A percentile compares a stretch with the other conserved stretches of the same genome.
Evolutionary conservation across 2,329 filamentous ascomycete species (phyloP).

Genomic region (Trichoderma guizhouense): DNA sequence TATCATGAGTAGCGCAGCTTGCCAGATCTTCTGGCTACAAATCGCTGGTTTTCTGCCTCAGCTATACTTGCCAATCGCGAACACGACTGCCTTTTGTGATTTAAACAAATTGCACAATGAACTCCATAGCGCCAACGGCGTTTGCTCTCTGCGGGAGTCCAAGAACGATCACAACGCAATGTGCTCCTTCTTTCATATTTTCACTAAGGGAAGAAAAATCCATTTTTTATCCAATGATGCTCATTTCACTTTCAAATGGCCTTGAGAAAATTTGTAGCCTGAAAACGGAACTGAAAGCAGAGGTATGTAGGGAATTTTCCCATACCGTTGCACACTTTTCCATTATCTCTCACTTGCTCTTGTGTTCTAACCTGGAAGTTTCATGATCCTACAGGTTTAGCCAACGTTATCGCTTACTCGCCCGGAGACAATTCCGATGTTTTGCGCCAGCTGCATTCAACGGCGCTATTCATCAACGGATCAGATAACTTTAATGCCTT

Average conservation of each 20-base stretch:
- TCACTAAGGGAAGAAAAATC: neutral
- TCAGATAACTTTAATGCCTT: conserved; percentile 12
- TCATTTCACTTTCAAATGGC: neutral
- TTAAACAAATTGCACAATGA: neutral
- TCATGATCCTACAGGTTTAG: neutral
- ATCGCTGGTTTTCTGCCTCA: neutral
- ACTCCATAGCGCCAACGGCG: neutral
- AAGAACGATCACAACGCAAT: neutral
- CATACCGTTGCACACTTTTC: neutral
- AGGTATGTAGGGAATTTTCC: neutral
- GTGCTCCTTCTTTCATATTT: neutral
- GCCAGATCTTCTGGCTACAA: neutral
- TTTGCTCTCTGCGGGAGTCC: neutral
- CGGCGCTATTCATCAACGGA: neutral
- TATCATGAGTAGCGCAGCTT: neutral
- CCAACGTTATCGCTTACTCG: neutral
- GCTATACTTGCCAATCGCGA: neutral
- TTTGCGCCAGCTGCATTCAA: neutral
- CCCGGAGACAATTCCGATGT: neutral
- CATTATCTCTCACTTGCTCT: neutral
- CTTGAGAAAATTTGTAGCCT: neutral
- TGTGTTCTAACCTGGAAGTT: neutral
- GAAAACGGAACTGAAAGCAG: neutral
- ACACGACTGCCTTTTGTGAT: neutral
- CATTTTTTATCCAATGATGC: neutral